Base-by-base conservation (phyloP, 2,329 filamentous ascomycete genomes). In the Coniochaeta ligniaria region DNA sequence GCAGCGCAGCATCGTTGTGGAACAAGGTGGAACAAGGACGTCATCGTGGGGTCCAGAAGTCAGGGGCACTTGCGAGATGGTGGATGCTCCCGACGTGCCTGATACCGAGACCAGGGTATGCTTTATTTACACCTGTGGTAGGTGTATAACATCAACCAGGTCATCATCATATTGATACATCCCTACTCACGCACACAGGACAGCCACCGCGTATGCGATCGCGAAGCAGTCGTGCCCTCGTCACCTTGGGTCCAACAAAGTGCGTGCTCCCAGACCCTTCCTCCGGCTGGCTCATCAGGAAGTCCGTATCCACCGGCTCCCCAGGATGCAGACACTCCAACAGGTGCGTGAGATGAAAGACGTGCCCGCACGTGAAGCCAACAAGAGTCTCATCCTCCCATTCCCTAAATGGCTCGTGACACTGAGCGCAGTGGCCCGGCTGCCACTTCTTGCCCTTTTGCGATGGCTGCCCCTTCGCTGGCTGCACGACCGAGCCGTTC, bases 211-310 rank as follows among this genome's bases (percentile, higher is more conserved):
- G 76, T 38, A 94, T 80, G 63, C 85, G 85, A 67, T 93, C 89
- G 66, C 87, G 82, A 62, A 96, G 75, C 60, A 96, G 72, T 64
- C 92, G 83, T 43, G 93, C 92, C 70, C 92, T 91, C 64, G 90
- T 95, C 31, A 96, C 92, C 74, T 97, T 97, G 33, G 88, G 85
- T 0, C 91, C 90, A 7, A 98, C 86, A 59, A 89, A 91, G 60
- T 88, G 80, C 8, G 74, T 73, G 60, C 72, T 73, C 17, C 76
- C 72, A 12, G 74, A 71, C 17, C 74, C 76, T 38, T 79, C 75
- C 45, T 75, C 77, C 33, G 79, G 74, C 50, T 76, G 76, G 3
- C 59, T 56, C 58, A 72, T 68, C 1, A 75, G 76, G 31, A 83
- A 75, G 3, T 79, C 76, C 3, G 76, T 71, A 60, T 87, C 83